Conservation (phyloP, 805 yeast species). For the Wickerhamiella parazyma region DNA sequence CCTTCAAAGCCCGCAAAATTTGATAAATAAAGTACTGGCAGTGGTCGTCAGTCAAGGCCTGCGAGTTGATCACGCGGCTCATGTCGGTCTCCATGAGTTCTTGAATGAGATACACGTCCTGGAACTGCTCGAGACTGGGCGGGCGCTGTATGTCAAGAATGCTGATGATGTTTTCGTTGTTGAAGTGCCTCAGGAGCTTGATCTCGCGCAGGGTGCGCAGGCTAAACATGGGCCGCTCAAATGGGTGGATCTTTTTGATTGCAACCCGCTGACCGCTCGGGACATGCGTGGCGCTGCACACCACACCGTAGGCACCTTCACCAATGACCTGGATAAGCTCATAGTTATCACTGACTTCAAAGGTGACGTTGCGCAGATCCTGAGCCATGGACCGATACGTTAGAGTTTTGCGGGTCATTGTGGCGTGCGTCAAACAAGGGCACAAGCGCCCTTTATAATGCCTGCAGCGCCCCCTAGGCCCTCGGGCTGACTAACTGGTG, state of each 20-base stretch:
- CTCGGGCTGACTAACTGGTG: too few species aligned
- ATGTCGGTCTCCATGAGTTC: constrained; percentile 98
- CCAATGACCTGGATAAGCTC: constrained; percentile 78
- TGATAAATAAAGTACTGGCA: constrained; percentile 89
- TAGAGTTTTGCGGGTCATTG: constrained; percentile 4
- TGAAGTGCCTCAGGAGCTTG: constrained; percentile 76
- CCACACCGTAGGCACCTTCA: constrained; percentile 94
- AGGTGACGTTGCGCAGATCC: constrained; percentile 34
- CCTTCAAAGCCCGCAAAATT: constrained; percentile 77
- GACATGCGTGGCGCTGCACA: constrained; percentile 72
- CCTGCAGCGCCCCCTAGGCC: background rate
- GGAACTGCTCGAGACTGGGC: constrained; percentile 53
- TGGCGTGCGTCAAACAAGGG: background rate
- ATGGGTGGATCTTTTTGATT: constrained; percentile 86
- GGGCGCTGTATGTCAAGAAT: constrained; percentile 86
- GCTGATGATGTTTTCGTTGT: constrained; percentile 85
- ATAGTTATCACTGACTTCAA: constrained; percentile 79
- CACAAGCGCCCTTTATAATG: background rate
- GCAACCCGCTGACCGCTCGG: constrained; percentile 88
- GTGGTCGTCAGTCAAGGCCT: constrained; percentile 86
- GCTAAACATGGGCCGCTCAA: constrained; percentile 78
- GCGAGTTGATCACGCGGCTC: constrained; percentile 93
- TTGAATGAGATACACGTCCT: constrained; percentile 66
- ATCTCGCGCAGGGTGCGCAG: constrained; percentile 80
- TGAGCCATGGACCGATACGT: constrained; percentile 2